These are phyloP conservation scores for Aspergillus quadrilineatus DNA, from an alignment of 2,329 filamentous ascomycete species.

Conservation along the genomic window DNA sequence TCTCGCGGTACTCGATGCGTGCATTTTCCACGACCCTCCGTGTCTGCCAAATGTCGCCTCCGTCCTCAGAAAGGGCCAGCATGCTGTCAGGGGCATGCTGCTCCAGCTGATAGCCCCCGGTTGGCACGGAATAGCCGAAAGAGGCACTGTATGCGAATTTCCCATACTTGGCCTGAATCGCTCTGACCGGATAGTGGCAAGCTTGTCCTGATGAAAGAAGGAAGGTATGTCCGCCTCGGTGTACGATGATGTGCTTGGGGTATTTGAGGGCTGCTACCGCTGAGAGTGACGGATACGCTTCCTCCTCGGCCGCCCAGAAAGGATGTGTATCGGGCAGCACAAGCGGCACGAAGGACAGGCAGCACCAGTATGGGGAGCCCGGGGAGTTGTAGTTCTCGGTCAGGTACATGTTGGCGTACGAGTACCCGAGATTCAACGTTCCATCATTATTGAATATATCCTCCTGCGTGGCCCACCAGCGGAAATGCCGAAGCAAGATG, in stretches of 20 bases:
- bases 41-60: conserved; percentile 76
- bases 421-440: conserved; percentile 73
- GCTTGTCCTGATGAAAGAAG: conserved; percentile 73
- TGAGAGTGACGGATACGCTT: conserved; percentile 60
- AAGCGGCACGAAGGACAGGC: conserved; percentile 72
- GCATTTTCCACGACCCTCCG: conserved; percentile 67
- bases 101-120: conserved; percentile 71
- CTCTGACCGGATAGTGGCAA: conserved; percentile 80
- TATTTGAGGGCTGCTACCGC: conserved; percentile 62
- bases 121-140: conserved; percentile 75
- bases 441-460: conserved; percentile 74
- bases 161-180: conserved; percentile 78
- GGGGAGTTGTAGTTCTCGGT: conserved; percentile 83
- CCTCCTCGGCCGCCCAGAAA: conserved; percentile 71
- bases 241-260: conserved; percentile 70
- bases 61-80: conserved; percentile 73
- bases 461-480: conserved; percentile 75
- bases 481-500: conserved; percentile 68
- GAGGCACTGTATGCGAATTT: conserved; percentile 74
- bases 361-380: conserved; percentile 72
- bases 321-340: conserved; percentile 68
- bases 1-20: conserved; percentile 57
- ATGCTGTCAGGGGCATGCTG: conserved; percentile 75
- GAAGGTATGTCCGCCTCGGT: conserved; percentile 72
- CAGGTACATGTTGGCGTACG: conserved; percentile 77